Base-by-base conservation (phyloP, 768 basidiomycete genomes). In the Trametes cingulata region DNA sequence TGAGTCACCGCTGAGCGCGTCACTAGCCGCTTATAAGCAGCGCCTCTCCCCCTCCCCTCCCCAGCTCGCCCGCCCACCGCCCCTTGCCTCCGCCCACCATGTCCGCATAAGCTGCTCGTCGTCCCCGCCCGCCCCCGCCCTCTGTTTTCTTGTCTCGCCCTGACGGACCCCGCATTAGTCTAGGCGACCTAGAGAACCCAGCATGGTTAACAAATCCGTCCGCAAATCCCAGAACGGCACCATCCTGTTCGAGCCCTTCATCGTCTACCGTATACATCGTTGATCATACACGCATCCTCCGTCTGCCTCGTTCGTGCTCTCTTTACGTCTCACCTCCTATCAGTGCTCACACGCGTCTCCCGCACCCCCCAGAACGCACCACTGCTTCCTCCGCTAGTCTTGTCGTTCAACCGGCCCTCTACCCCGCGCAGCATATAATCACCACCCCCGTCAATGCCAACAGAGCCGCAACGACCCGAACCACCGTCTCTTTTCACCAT, bases 221-320 rank as follows among this genome's bases (percentile, higher is more conserved):
- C 88, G 87, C 67, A 86, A 80, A 75, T 86, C 87, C 72, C 88
- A 86, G 81, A 87, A 90, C 88, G 89, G 90, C 80, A 87, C 88
- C 76, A 83, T 91, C 61, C 84, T 91, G 71, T 92, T 92, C 75
- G 90, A 91, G 79, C 90, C 90, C 62, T 85, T 88, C 79, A 87
- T 90, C 75, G 90, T 90, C 75, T 85, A 91, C 76, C 90, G 90
- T 75, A 92, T 92, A 92, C 84, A 86, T 78, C 76, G 76, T 72
- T 82, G 71, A 82, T 70, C 66, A 15, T 25, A 22, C 48, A 45
- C 53, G 47, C 46, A 35, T 56, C 43, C 40, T 15, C 40, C 56
- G 40, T 50, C 48, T 60, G 52, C 50, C 37, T 66, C 53, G 45
- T 67, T 46, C 17, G 65, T 61, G 47, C 20, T 54, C 58, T 47